Base-by-base conservation (phyloP, 352 stramenopile genomes). In the Albugo candida region DNA sequence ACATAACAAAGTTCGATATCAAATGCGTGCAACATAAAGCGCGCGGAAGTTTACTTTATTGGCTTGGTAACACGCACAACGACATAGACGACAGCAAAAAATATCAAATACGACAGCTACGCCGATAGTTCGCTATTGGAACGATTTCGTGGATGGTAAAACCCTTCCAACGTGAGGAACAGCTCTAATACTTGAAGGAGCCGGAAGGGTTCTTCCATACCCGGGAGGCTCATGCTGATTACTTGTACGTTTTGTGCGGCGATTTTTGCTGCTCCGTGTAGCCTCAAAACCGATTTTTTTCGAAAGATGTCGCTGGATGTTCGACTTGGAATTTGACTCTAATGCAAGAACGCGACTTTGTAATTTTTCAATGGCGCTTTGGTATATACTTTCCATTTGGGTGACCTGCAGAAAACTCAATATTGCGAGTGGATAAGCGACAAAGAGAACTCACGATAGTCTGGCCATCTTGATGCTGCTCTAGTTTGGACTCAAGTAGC, bases 301-400 rank as follows among this genome's bases (percentile, higher is more conserved):
- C 24, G 24, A 31, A 31, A 31, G 3, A 31, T 31, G 24, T 31
- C 24, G 24, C 3, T 31, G 24, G 8, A 10, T 10, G 8, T 31
- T 31, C 8, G 24, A 31, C 24, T 31, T 31, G 34, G 64, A 48
- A 21, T 70, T 76, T 34, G 31, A 63, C 44, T 85, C 72, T 1
- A 85, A 56, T 27, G 55, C 67, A 6, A 64, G 70, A 27, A 83
- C 72, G 19, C 72, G 67, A 13, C 62, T 53, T 36, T 85, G 72
- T 14, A 85, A 63, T 58, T 85, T 85, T 1, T 67, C 61, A 21
- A 85, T 81, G 0, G 70, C 72, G 18, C 67, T 58, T 56, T 81
- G 65, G 19, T 85, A 85, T 19, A 83, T 34, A n/a, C 47, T 39
- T 48, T 84, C 72, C 72, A 84, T 84, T 36, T 82, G 61, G 42